phyloP scores from a whole-genome alignment of 768 basidiomycete species.

The Rickenella mellea region DNA sequence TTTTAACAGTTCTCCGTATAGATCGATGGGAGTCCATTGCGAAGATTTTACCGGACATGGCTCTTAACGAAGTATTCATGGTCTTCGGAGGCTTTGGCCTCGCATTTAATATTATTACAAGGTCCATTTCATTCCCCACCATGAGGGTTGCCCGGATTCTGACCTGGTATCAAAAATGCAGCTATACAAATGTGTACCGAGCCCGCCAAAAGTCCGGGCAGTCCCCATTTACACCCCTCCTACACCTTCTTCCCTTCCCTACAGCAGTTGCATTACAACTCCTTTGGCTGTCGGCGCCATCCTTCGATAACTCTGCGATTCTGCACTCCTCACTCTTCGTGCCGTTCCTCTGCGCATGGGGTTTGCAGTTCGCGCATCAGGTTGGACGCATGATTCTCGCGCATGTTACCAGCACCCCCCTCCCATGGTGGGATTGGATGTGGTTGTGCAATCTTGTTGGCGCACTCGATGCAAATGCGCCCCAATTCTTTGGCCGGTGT shows the following conservation, averaged over 20 bases:
- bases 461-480: conserved; percentile 76
- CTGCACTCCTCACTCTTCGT: conserved; percentile 71
- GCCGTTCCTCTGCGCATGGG: conserved; percentile 89
- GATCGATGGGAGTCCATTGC: conserved; percentile 41
- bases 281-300: conserved; percentile 71
- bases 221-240: conserved; percentile 45
- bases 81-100: conserved; percentile 61
- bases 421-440: conserved; percentile 83
- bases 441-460: conserved; percentile 77
- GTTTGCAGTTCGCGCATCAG: conserved; percentile 82
- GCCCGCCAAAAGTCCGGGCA: conserved; percentile 34
- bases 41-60: conserved; percentile 49
- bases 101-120: conserved; percentile 70
- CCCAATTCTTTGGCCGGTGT: conserved; percentile 56
- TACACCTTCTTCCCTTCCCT: conserved; percentile 74
- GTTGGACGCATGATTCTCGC: conserved; percentile 90
- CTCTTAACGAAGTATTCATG: conserved; percentile 85
- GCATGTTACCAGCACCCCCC: conserved; percentile 75
- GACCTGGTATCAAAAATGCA: conserved; percentile 17
- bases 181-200: conserved; percentile 76
- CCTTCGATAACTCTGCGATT: conserved; percentile 51
- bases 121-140: conserved; percentile 27
- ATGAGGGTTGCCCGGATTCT: background rate
- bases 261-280: conserved; percentile 63
- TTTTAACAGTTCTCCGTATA: conserved; percentile 39